Evolutionary conservation across 139 green algal species (phyloP), one percentile per base, ranked within the genome.

Genomic region (Micractinium sp.): DNA sequence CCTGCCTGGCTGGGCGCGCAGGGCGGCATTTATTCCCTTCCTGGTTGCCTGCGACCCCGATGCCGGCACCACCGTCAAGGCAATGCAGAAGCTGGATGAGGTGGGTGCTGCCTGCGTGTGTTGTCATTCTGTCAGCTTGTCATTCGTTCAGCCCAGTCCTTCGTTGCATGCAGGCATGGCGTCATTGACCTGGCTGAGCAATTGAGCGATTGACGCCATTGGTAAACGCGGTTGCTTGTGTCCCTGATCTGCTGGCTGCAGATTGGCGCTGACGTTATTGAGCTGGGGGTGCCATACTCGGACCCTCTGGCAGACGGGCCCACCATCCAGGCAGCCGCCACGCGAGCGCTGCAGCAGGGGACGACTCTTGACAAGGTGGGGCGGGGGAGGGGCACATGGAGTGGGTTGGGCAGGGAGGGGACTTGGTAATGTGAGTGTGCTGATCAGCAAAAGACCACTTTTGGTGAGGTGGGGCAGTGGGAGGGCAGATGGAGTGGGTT

Each of bases 291-390:
- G 41, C 96, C 96, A 9, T 98, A 98, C 88, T 96, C 93, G 0
- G 85, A 99, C 90, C 98, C 98, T 0, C 90, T 99, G 23, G 98
- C 98, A 29, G 98, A 99, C 86, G 98, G 98, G 0, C 97, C 96
- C 20, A 95, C 95, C 27, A 99, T 99, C 85, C 98, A 99, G 91
- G 92, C 92, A 23, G 97, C 98, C 20, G 96, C 96, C 36, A 99
- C 97, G 2, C 94, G 98, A 12, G 98, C 97, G 0, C 90, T 99
- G 76, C 87, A 96, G 33, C 91, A 93, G 27, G 95, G 95, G 80
- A 96, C 94, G 39, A 98, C 95, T 0, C 90, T 99, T 25, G 92
- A 96, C 61, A 89, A 93, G 67, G 95, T 96, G 61, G 0, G 74
- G 74, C 14, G 74, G 74, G 74, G 74, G 7, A 23, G 35, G 74